A percentile compares a stretch with the other conserved stretches of the same genome.
phyloP scores from a whole-genome alignment of 768 basidiomycete species.

The Macrocybe gigantea region DNA sequence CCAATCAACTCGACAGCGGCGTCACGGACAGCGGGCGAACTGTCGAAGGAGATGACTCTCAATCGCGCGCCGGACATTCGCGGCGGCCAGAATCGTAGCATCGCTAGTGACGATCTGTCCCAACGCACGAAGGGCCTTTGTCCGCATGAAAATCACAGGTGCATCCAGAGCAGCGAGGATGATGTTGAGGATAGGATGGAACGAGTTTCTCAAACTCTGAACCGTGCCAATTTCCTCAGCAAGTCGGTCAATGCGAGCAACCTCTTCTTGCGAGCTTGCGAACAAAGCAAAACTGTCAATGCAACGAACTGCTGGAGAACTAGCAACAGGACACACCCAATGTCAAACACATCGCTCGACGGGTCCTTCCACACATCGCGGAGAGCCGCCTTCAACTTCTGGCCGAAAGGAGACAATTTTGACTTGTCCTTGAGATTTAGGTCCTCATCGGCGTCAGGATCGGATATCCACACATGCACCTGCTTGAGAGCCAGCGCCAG shows the following conservation, averaged over 20 bases:
- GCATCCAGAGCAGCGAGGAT: conserved; percentile 80
- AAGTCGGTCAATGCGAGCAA: conserved; percentile 57
- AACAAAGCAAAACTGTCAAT: background rate
- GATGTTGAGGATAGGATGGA: conserved; percentile 77
- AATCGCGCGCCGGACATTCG: conserved; percentile 81
- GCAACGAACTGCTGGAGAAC: background rate
- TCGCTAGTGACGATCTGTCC: conserved; percentile 89
- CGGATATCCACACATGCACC: conserved; percentile 43
- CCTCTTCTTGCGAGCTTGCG: conserved; percentile 66
- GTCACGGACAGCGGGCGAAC: conserved; percentile 92
- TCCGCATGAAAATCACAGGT: conserved; percentile 85
- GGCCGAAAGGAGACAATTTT: conserved; percentile 44
- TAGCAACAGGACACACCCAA: conserved; percentile 45
- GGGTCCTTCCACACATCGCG: conserved; percentile 71
- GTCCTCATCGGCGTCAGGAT: conserved; percentile 39
- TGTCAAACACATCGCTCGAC: conserved; percentile 71
- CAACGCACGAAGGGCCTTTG: conserved; percentile 87
- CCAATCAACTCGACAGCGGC: conserved; percentile 96
- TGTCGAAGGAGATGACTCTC: conserved; percentile 89
- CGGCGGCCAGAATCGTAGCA: conserved; percentile 70
- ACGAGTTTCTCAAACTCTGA: conserved; percentile 72
- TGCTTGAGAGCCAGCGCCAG: conserved; percentile 65
- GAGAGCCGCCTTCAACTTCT: conserved; percentile 56
- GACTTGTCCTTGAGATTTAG: conserved; percentile 33
- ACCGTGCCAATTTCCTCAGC: conserved; percentile 73